Evolutionary conservation across 176 grass and related monocot species (phyloP).

Genomic region (Cenchrus purpureus): DNA sequence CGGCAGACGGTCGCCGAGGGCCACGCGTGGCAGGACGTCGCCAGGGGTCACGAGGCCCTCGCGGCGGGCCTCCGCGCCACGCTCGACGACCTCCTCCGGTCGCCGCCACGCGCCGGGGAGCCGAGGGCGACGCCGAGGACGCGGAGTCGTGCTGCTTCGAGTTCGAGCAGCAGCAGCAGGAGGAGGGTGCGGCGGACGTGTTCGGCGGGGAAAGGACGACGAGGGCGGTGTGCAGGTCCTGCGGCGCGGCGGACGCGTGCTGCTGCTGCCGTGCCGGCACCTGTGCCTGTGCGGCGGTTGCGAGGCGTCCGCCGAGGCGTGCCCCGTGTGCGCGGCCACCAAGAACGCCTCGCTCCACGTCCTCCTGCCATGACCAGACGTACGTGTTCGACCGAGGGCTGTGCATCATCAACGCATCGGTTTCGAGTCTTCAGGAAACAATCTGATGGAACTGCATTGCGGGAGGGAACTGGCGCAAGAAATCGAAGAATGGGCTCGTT

Average conservation of each 20-base stretch:
- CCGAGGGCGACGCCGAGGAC: constrained; percentile 43
- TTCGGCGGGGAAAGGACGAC: background rate
- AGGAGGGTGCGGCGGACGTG: background rate
- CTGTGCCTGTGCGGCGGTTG: constrained; percentile 61
- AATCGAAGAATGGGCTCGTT: background rate
- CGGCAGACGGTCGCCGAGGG: constrained; percentile 52
- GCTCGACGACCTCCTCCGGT: constrained; percentile 45
- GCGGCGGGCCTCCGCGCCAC: constrained; percentile 59
- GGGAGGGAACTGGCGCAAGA: background rate
- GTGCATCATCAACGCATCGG: background rate
- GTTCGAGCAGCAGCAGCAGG: constrained; percentile 4
- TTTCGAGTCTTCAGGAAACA: too few species aligned
- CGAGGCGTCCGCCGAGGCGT: background rate
- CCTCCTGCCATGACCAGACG: background rate
- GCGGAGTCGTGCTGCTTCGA: constrained; percentile 76
- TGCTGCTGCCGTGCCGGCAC: constrained; percentile 79
- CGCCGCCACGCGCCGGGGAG: background rate
- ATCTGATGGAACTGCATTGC: background rate
- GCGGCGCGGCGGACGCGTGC: constrained; percentile 49
- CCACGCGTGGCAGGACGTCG: constrained; percentile 59
- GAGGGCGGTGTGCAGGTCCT: constrained; percentile 43
- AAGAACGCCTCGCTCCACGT: constrained; percentile 34
- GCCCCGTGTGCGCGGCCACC: constrained; percentile 25
- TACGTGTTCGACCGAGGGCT: background rate
- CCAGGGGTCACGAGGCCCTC: constrained; percentile 59